Evolutionary conservation across 306 rosid genomes (phyloP).

Genomic region (Crotalaria pallida): DNA sequence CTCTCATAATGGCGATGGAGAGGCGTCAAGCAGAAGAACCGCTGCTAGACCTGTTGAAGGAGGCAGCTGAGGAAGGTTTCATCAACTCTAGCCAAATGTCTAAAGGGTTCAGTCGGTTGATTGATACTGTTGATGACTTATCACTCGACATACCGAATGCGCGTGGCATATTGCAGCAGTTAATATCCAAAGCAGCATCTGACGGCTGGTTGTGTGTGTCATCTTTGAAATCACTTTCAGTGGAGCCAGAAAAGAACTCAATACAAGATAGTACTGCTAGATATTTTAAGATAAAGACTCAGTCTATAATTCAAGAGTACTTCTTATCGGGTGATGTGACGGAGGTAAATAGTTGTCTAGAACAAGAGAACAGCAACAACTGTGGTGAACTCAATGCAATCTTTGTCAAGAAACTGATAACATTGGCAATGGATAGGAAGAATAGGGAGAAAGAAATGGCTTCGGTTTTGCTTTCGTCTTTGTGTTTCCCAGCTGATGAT

Average conservation of each 20-base stretch:
- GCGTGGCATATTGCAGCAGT: slow-evolving; percentile 33
- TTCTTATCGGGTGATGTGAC: slow-evolving; percentile 59
- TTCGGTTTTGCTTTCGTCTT: slow-evolving; percentile 55
- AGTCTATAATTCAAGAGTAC: slow-evolving; percentile 60
- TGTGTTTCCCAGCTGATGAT: slow-evolving; percentile 62
- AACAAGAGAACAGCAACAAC: slow-evolving; percentile 37
- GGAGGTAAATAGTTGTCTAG: slow-evolving; percentile 48
- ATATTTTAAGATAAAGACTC: slow-evolving; percentile 53
- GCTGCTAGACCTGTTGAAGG: slow-evolving; percentile 53
- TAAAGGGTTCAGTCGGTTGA: slow-evolving; percentile 56
- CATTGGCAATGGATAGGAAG: slow-evolving; percentile 67
- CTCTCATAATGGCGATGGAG: slow-evolving; percentile 79
- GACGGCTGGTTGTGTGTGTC: slow-evolving; percentile 79
- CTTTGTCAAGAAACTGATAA: slow-evolving; percentile 59
- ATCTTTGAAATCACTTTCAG: slow-evolving; percentile 48
- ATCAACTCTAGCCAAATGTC: slow-evolving; percentile 64
- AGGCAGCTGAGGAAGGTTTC: slow-evolving; percentile 63
- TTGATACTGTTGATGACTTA: slow-evolving; percentile 60
- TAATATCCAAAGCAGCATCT: slow-evolving; percentile 62
- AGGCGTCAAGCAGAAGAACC: slow-evolving; percentile 50
- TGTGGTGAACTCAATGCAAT: slow-evolving; percentile 47
- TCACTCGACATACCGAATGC: slow-evolving; percentile 74
- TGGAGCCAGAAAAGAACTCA: slow-evolving; percentile 32
- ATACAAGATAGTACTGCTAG: slow-evolving; percentile 40
- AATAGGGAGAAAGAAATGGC: slow-evolving; percentile 82